Evolutionary conservation across 2,329 filamentous ascomycete genomes (phyloP).

Genomic region (Botrytis hyacinthi): DNA sequence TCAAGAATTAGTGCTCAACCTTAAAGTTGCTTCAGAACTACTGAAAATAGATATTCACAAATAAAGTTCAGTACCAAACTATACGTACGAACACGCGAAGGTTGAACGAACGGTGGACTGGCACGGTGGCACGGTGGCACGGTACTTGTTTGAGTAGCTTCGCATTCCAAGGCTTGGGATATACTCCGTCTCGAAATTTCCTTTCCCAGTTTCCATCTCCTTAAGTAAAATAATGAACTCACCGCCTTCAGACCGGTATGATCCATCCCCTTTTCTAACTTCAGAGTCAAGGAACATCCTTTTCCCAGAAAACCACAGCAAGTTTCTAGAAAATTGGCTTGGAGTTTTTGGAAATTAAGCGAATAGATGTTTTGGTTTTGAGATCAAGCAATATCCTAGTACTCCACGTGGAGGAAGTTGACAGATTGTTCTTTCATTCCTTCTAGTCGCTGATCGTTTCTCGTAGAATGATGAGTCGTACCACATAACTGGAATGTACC

Average conservation of each 20-base stretch:
- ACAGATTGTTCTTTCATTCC: constrained; percentile 13
- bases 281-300: constrained; percentile 5
- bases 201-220: neutral
- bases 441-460: constrained; percentile 15
- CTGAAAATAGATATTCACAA: neutral
- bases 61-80: neutral
- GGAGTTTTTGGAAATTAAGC: neutral
- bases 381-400: constrained; percentile 2
- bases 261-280: neutral
- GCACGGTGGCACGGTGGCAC: no score
- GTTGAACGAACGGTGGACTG: neutral
- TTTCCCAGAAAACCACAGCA: neutral
- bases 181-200: neutral
- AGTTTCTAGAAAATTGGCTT: constrained; percentile 11
- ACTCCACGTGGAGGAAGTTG: constrained; percentile 4
- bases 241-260: neutral
- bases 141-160: neutral
- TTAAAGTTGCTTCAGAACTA: neutral
- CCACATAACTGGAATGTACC: neutral
- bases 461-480: neutral
- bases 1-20: neutral
- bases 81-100: neutral
- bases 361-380: neutral
- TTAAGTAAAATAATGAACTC: neutral
- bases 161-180: neutral